Evolutionary conservation across 768 basidiomycete genomes (phyloP), one percentile per base, ranked within the genome.

Genomic region (Russula olivacea): DNA sequence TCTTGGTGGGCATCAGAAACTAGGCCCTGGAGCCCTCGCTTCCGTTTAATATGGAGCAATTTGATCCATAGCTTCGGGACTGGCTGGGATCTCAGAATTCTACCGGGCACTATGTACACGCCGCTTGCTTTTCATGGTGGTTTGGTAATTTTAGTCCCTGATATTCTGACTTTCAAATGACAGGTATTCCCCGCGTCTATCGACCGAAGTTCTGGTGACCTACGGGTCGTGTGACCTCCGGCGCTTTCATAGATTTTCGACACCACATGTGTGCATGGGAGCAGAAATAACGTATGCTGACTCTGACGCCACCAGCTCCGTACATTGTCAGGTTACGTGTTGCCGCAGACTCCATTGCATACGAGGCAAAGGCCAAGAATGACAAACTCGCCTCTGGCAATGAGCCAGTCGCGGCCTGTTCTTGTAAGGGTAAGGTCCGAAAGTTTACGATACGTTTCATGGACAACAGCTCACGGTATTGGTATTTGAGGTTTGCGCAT

Each of bases 81-180:
- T 63, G 40, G 50, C 32, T 49, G 51, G 25, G 28, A 41, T 59
- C 30, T 50, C 53, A 51, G 49, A 47, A 59, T 49, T 34, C 38
- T 38, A 28, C 54, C 10, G 32, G 23, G 17, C 21, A 21, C 50
- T n/a, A 51, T 57, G 36, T 40, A 48, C 12, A 15, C 23, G 34
- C 58, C 10, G 34, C 45, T 38, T 59, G 25, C 56, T 41, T 55
- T 30, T 54, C 34, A 45, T 38, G n/a, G 12, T 19, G 19, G 43
- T 28, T 58, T 45, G 40, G 32, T 52, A 36, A 45, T 17, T 15
- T 10, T 10, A 41, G 30, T 32, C 21, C 19, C 36, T 43, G 38
- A 34, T 47, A 8, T 28, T 49, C 45, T 43, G 38, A 28, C 53
- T 10, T 28, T 54, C 45, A 55, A 49, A 17, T 36, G 25, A 53